Base-by-base conservation (phyloP, 2,329 filamentous ascomycete species). In the Pseudogymnoascus sp. region DNA sequence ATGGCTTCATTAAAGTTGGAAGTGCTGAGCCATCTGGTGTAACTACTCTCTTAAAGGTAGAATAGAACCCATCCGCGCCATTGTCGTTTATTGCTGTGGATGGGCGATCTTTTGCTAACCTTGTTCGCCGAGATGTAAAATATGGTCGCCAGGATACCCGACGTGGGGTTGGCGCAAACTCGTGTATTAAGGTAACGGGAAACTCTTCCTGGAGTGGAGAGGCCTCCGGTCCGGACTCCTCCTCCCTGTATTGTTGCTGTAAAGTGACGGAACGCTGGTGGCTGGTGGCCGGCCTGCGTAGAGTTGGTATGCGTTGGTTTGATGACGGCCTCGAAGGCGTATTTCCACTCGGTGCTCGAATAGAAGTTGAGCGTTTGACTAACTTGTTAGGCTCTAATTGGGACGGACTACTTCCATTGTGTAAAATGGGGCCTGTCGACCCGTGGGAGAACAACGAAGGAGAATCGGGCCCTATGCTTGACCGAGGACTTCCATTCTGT, bases 231-330 rank as follows among this genome's bases (percentile, higher is more conserved):
- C 63, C 67, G 16, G 61, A 61, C 11, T 69, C 67, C 60, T 70
- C 69, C 44, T 71, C 67, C 61, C 63, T 69, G 62, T 71, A 72
- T 63, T 73, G 70, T 65, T 86, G 82, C 68, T 89, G 85, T 28
- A 91, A 77, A 1, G 88, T 90, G 36, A 85, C 86, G 53, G 88
- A 89, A 69, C 90, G 82, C 73, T 93, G 89, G 71, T 92, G 89
- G 73, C 89, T 92, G 16, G 90, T 93, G 53, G 89, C 89, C 61
- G 90, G 90, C 69, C 89, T 81, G 64, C 88, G 85, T 64, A 93
- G 81, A 21, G 83, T 85, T 2, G 85, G 82, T 66, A 89, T 78
- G 70, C 88, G 84, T 59, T 86, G 82, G 67, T 78, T 84, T 34
- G 86, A 78, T 34, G 86, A 78, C 64, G 78, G 79, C 64, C 79